A percentile compares a stretch with the other conserved stretches of the same genome.
phyloP scores from a whole-genome alignment of 129 eudicot species.

The Chrysanthemum makinoi region DNA sequence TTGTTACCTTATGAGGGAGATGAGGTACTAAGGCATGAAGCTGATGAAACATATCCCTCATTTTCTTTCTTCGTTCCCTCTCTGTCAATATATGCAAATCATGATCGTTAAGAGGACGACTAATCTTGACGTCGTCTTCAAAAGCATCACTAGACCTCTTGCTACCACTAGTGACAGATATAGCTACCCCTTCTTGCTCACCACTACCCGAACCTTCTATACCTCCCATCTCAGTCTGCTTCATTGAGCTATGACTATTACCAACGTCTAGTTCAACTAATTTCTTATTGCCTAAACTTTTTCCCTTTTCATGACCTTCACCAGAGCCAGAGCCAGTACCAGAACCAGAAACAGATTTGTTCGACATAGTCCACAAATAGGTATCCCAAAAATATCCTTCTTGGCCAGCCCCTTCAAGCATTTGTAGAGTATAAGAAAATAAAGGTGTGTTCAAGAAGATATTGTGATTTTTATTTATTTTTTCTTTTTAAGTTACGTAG shows the following conservation, averaged over 20 bases:
- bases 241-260: constrained; percentile 8
- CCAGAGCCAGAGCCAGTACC: neutral
- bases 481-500: neutral
- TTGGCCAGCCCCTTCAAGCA: constrained; percentile 27
- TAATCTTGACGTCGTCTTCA: constrained; percentile 11
- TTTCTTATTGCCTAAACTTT: constrained; percentile 3
- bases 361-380: constrained; percentile 24
- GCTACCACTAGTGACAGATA: neutral
- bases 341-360: neutral
- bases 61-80: constrained; percentile 94
- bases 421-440: constrained; percentile 2
- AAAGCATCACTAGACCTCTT: constrained; percentile 11
- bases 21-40: constrained; percentile 87
- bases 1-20: constrained; percentile 69
- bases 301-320: constrained; percentile 6
- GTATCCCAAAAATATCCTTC: constrained; percentile 30
- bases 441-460: constrained; percentile 13
- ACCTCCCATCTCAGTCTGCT: neutral
- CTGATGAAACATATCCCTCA: constrained; percentile 75
- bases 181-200: constrained; percentile 13
- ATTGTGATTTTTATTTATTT: too few species aligned
- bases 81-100: constrained; percentile 81
- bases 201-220: constrained; percentile 6
- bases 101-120: constrained; percentile 16
- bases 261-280: neutral